Conservation (phyloP, 2,329 filamentous ascomycete genomes). For the Zymoseptoria pseudotritici region DNA sequence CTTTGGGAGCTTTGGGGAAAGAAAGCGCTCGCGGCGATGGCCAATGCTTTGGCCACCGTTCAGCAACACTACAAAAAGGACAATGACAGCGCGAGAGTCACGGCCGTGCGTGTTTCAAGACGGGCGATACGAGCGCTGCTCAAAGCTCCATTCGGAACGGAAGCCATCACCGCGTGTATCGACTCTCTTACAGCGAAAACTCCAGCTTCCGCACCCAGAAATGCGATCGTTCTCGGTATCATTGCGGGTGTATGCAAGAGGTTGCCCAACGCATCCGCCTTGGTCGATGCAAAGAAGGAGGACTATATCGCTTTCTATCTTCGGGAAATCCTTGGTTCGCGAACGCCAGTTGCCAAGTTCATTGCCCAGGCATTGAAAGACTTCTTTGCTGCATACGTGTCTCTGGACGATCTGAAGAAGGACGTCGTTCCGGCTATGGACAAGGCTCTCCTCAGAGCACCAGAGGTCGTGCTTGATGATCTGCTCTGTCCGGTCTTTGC, state of each 20-base stretch:
- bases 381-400: constrained; percentile 73
- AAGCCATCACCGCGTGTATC: constrained; percentile 57
- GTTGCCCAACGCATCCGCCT: constrained; percentile 53
- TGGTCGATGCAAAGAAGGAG: constrained; percentile 59
- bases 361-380: constrained; percentile 67
- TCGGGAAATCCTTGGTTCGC: constrained; percentile 77
- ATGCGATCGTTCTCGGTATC: constrained; percentile 73
- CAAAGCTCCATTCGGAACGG: constrained; percentile 51
- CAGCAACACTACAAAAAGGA: constrained; percentile 57
- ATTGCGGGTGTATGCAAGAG: constrained; percentile 80
- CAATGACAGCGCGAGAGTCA: constrained; percentile 53
- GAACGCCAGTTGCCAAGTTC: constrained; percentile 61
- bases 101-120: constrained; percentile 69
- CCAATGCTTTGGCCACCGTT: constrained; percentile 70
- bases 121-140: constrained; percentile 72
- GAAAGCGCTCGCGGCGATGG: constrained; percentile 61
- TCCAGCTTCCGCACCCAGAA: constrained; percentile 55
- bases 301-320: constrained; percentile 76
- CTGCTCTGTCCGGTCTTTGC: constrained; percentile 66
- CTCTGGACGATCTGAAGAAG: constrained; percentile 64
- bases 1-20: constrained; percentile 58
- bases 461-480: constrained; percentile 78
- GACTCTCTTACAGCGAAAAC: constrained; percentile 62
- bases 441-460: constrained; percentile 79
- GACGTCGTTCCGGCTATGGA: constrained; percentile 76